phyloP scores from a whole-genome alignment of 768 basidiomycete genomes.

The Calocera viscosa region DNA sequence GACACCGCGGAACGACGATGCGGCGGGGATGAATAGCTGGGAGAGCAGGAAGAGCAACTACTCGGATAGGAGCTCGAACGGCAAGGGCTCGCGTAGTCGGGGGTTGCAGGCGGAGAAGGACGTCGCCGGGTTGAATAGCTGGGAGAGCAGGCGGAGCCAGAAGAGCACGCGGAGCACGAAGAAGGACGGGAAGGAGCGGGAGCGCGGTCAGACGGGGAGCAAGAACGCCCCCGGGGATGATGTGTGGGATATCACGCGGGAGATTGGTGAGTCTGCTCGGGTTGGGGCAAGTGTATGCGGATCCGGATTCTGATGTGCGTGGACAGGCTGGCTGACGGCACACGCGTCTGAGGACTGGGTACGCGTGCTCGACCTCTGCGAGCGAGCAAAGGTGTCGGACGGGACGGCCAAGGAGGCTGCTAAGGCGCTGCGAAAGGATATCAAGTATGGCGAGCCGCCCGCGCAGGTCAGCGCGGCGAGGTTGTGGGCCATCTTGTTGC shows the following conservation, averaged over 20 bases:
- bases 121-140: constrained; percentile 10
- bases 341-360: constrained; percentile 59
- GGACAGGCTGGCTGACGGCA: constrained; percentile 15
- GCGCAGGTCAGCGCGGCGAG: constrained; percentile 66
- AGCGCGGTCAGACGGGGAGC: constrained; percentile 9
- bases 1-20: background rate
- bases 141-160: constrained; percentile 15
- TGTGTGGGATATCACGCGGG: constrained; percentile 20
- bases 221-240: background rate
- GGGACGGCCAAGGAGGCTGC: constrained; percentile 71
- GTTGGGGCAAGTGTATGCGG: background rate
- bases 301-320: background rate
- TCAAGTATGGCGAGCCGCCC: constrained; percentile 74
- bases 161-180: constrained; percentile 11
- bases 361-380: constrained; percentile 74
- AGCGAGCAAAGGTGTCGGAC: constrained; percentile 62
- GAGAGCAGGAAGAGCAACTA: background rate
- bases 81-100: background rate
- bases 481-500: constrained; percentile 82
- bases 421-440: constrained; percentile 67
- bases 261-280: constrained; percentile 17
- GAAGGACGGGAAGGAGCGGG: constrained; percentile 10
- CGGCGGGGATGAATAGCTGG: background rate
- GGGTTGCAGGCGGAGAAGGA: background rate
- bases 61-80: background rate